Base-by-base conservation (phyloP, 2,329 filamentous ascomycete species). In the Fusarium drepaniforme region DNA sequence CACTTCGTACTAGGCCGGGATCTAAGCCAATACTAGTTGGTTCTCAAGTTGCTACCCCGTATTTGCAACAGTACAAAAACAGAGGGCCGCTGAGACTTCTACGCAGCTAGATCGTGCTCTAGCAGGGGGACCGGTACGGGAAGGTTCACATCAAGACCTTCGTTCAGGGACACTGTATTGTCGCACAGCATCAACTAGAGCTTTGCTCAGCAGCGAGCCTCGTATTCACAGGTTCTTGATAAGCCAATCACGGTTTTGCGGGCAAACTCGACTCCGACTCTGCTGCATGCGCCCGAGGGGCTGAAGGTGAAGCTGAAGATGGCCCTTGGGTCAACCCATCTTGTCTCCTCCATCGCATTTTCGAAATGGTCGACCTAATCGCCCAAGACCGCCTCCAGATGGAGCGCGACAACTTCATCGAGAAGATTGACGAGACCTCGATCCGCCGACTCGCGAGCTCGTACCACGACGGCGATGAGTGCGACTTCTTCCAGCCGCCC, bases 401-500 rank as follows among this genome's bases (percentile, higher is more conserved):
- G 12, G 69, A 66, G 49, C 73, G 66, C 18, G 51, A 67, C 9
- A 62, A 61, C 3, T 75, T 72, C 46, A 70, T 75, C 28, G 44
- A 40, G 6, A 66, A 60, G 33, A 68, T 75, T 33, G 46, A 59
- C 37, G 53, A 71, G 40, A 18, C 40, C 30, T 56, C 61, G 23
- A 44, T 76, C 13, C 46, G 61, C 35, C 58, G 59, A 5, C 67
- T 76, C 15, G 74, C 72, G 15, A 63, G 63, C 4, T 75, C 69
- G 23, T 68, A 75, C n/a, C 72, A 71, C 30, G n/a, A 65, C n/a
- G 61, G 68, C n/a, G 11, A 64, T 28, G 53, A 69, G 11, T 75
- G 74, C 61, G 15, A 35, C 12, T 69, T 71, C 15, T 78, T 78
- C 60, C 28, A 67, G 51, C 58, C 57, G 16, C 61, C 68, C 3